These are phyloP conservation scores for Wickerhamiella bombiphila DNA, from an alignment of 805 yeast genomes.

Conservation along the genomic window DNA sequence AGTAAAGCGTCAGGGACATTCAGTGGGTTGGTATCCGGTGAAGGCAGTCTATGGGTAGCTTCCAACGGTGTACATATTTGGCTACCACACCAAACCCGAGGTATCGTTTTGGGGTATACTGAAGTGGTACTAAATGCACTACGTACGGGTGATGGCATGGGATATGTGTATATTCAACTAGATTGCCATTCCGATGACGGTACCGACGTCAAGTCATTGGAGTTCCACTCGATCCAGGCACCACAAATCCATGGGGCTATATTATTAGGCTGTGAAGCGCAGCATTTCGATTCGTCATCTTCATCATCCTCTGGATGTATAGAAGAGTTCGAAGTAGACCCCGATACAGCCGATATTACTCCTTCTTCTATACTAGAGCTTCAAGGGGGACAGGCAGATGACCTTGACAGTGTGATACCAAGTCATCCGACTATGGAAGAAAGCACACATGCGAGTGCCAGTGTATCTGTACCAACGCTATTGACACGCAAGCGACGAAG, in stretches of 20 bases:
- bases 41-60: conserved; percentile 15
- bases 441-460: conserved; percentile 1
- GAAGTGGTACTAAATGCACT: conserved; percentile 20
- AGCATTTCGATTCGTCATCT: no score
- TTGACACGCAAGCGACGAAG: conserved; percentile 1
- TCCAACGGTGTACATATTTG: conserved; percentile 19
- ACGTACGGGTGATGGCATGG: no score
- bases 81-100: conserved; percentile 11
- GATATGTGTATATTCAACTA: no score
- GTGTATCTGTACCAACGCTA: background rate
- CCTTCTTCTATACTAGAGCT: background rate
- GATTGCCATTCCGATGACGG: no score
- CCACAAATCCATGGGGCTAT: background rate
- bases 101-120: conserved; percentile 15
- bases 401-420: background rate
- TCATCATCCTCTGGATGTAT: no score
- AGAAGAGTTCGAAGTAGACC: background rate
- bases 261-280: background rate
- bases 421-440: no score
- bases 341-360: background rate
- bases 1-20: conserved; percentile 6
- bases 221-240: background rate
- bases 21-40: conserved; percentile 3
- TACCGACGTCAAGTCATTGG: no score
- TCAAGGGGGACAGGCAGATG: conserved; percentile 1